phyloP scores from a whole-genome alignment of 179 eudicot genomes.

The Monotropa hypopitys region DNA sequence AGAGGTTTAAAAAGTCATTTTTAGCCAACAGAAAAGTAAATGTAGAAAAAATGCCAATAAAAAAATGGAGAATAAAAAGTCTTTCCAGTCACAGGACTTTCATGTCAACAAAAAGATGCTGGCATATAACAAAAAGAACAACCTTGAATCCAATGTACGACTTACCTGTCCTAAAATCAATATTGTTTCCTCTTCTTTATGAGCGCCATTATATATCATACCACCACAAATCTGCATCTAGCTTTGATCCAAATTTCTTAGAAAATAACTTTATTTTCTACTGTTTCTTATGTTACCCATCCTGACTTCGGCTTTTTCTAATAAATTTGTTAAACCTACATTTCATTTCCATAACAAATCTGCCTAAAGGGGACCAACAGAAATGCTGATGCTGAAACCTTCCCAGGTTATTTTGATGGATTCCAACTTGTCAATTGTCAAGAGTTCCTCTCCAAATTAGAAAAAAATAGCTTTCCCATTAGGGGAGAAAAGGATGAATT shows the following conservation, averaged over 20 bases:
- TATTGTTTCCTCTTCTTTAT: background rate
- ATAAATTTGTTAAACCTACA: background rate
- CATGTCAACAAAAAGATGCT: constrained; percentile 4
- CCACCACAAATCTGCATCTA: background rate
- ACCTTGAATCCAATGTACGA: background rate
- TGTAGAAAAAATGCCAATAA: background rate
- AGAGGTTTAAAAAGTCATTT: background rate
- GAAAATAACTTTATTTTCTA: background rate
- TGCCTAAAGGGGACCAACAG: background rate
- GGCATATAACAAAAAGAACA: background rate
- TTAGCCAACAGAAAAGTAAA: background rate
- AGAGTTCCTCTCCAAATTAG: background rate
- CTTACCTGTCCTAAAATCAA: background rate
- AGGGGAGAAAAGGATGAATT: background rate
- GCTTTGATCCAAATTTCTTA: background rate
- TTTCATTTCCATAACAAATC: background rate
- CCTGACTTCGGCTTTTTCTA: background rate
- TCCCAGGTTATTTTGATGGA: background rate
- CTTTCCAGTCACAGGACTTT: background rate
- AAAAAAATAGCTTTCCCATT: background rate
- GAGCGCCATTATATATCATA: background rate
- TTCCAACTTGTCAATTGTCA: background rate
- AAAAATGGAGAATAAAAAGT: background rate
- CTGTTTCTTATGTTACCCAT: background rate
- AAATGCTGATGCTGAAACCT: background rate